A percentile compares a stretch with the other conserved stretches of the same genome.
These are phyloP conservation scores for Luzula sylvatica DNA, from an alignment of 176 grass and related monocot genomes.

Conservation along the genomic window DNA sequence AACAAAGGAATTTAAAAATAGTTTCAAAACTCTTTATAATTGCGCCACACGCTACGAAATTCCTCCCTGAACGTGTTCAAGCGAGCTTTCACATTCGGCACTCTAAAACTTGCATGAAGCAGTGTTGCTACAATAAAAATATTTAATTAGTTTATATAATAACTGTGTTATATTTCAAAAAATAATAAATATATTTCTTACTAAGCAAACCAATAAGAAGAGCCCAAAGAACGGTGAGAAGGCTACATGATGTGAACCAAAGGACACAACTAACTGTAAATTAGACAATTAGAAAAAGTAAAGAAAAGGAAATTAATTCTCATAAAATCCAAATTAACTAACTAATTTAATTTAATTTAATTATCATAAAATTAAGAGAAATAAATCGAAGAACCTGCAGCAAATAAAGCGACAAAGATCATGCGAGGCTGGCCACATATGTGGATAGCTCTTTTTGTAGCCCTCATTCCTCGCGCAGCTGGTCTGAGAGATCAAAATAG, in stretches of 20 bases:
- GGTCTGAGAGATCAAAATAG: slow-evolving; percentile 23
- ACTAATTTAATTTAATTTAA: background rate
- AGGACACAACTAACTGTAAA: slow-evolving; percentile 77
- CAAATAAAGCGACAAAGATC: slow-evolving; percentile 40
- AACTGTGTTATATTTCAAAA: slow-evolving; percentile 11
- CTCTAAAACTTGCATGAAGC: slow-evolving; percentile 91
- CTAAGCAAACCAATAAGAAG: slow-evolving; percentile 74
- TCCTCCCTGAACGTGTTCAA: slow-evolving; percentile 98
- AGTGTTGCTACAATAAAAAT: slow-evolving; percentile 45
- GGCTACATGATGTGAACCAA: slow-evolving; percentile 86
- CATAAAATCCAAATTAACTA: background rate
- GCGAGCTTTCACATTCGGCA: slow-evolving; percentile 94
- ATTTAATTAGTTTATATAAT: slow-evolving; percentile 6
- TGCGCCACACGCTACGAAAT: slow-evolving; percentile 88
- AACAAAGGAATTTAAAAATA: slow-evolving; percentile 2
- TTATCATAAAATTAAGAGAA: background rate
- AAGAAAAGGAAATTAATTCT: slow-evolving; percentile 13
- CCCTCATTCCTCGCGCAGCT: slow-evolving; percentile 27
- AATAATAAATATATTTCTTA: slow-evolving; percentile 24
- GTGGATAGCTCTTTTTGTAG: slow-evolving; percentile 36
- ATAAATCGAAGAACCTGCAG: slow-evolving; percentile 32
- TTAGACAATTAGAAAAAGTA: background rate
- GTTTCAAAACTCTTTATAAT: slow-evolving; percentile 75
- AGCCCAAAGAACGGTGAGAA: slow-evolving; percentile 83
- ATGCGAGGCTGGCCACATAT: slow-evolving; percentile 44